These are phyloP conservation scores for Monilinia aucupariae DNA, from an alignment of 2,329 filamentous ascomycete species.

Conservation along the genomic window DNA sequence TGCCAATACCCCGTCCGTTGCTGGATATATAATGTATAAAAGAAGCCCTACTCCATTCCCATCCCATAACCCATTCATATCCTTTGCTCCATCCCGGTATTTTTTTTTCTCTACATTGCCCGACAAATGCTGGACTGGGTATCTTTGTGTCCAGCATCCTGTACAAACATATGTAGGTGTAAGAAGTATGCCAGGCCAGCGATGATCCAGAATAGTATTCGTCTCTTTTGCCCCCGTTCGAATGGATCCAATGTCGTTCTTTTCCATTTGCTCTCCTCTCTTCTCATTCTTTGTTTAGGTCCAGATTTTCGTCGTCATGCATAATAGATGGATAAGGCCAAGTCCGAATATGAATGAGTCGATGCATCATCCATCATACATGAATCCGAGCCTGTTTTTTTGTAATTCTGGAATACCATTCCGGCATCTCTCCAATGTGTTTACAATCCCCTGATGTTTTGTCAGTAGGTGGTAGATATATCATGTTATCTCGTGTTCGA, in stretches of 20 bases:
- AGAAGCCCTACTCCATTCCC: slow-evolving; percentile 8
- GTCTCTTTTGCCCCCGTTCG: background rate
- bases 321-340: background rate
- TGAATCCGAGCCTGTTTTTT: slow-evolving; percentile 10
- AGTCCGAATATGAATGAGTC: background rate
- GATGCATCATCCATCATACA: slow-evolving; percentile 7
- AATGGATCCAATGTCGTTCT: background rate
- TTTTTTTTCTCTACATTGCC: background rate
- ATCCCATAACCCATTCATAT: background rate
- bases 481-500: background rate
- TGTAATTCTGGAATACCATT: slow-evolving; percentile 12
- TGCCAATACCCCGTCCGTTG: slow-evolving; percentile 10
- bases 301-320: slow-evolving; percentile 1
- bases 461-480: slow-evolving; percentile 2
- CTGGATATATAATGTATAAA: slow-evolving; percentile 14
- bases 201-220: background rate
- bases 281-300: background rate
- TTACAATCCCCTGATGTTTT: slow-evolving; percentile 8
- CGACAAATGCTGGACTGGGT: background rate
- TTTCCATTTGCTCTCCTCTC: background rate
- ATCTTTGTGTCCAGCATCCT: slow-evolving; percentile 1
- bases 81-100: slow-evolving; percentile 5
- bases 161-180: background rate
- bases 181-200: background rate
- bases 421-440: slow-evolving; percentile 8